A percentile compares a stretch with the other conserved stretches of the same genome.
Conservation (phyloP, 2,329 filamentous ascomycete species). For the Xylariomycetidae sp. region DNA sequence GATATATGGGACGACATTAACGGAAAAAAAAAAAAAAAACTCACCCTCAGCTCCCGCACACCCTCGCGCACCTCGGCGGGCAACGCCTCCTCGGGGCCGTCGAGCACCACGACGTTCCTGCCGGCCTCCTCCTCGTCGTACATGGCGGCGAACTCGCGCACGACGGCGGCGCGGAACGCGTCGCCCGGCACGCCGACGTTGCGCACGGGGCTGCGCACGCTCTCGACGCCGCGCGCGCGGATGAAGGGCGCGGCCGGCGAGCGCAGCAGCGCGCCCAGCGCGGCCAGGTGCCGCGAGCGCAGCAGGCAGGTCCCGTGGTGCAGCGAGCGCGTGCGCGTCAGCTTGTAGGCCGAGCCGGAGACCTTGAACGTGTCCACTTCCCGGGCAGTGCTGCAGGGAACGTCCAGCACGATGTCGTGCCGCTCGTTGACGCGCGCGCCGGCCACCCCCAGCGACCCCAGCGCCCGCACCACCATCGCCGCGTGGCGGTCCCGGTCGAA, state of each 20-base stretch:
- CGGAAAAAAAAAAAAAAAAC: slow-evolving; percentile 20
- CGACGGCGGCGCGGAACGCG: slow-evolving; percentile 49
- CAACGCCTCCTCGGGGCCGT: slow-evolving; percentile 40
- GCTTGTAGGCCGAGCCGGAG: slow-evolving; percentile 91
- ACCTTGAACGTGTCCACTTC: slow-evolving; percentile 58
- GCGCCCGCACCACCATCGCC: slow-evolving; percentile 84
- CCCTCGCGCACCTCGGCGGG: slow-evolving; percentile 55
- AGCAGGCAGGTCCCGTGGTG: slow-evolving; percentile 93
- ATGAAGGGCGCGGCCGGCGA: slow-evolving; percentile 76
- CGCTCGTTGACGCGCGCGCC: slow-evolving; percentile 74
- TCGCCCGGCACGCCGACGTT: slow-evolving; percentile 51
- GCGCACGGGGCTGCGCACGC: slow-evolving; percentile 75
- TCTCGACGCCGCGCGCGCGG: slow-evolving; percentile 80
- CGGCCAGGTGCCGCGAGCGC: slow-evolving; percentile 64
- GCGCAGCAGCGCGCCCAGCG: slow-evolving; percentile 63
- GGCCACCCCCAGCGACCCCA: slow-evolving; percentile 52
- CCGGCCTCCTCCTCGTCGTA: slow-evolving; percentile 40
- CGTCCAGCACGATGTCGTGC: slow-evolving; percentile 73
- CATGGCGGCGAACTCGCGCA: slow-evolving; percentile 59
- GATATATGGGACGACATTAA: too few species aligned
- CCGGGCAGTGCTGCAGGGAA: background rate
- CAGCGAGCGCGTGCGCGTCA: slow-evolving; percentile 72
- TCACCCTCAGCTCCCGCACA: slow-evolving; percentile 54
- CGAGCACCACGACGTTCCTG: slow-evolving; percentile 33
- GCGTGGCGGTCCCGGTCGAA: slow-evolving; percentile 87